Evolutionary conservation across 257 asterid genomes (phyloP), one percentile per base, ranked within the genome.

Genomic region (Mitragyna speciosa): DNA sequence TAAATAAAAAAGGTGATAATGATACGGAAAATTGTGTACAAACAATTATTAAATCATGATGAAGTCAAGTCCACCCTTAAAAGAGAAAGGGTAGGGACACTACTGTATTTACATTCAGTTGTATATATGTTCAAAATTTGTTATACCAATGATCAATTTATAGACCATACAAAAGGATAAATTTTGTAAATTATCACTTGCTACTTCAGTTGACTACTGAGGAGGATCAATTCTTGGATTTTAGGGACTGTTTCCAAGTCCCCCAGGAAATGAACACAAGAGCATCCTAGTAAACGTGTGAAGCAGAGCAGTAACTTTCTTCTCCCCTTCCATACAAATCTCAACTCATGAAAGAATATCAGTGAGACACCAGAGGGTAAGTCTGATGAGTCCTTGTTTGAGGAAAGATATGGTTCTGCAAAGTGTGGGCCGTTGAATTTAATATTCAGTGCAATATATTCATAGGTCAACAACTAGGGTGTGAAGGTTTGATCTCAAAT

Each of bases 391-490:
- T 49, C 70, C 47, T 66, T 80, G 63, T 74, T 71, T 80, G 68
- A 66, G 6, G 79, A 15, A 52, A 66, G 70, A n/a, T 61, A 73
- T 30, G 75, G 67, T 58, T 19, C 45, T 61, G 28, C 26, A 56
- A 11, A 51, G 61, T 74, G 83, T 71, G 63, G n/a, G 70, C 80
- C 76, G 74, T 51, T 41, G 14, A 26, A 19, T 8, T 26, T 48
- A 39, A 48, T 41, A n/a, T n/a, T 85, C 82, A 82, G 91, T 85
- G 90, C 87, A 84, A 77, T 85, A 88, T 86, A 85, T 79, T 87
- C 85, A 88, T 83, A 47, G 84, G 87, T 86, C 88, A 84, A 83
- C 84, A 86, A 70, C 76, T 82, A 76, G 82, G 84, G 81, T 54
- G 47, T 81, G 82, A 83, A 76, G 78, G 81, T 84, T 68, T 63